Base-by-base conservation (phyloP, 345 rosid species). In the Pistacia atlantica region DNA sequence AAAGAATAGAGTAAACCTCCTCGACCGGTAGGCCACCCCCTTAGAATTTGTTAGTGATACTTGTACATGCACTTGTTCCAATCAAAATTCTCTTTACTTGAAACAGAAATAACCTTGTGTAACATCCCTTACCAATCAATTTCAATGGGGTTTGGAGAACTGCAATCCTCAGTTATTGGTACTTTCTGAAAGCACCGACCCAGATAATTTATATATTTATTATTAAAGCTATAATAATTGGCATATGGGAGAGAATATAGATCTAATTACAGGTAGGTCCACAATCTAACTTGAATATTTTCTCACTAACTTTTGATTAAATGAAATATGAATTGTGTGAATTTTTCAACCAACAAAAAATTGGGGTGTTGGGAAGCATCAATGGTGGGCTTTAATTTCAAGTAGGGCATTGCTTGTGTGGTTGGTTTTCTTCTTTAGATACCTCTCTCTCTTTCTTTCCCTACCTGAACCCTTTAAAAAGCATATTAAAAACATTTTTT, bases 341-440 rank as follows among this genome's bases (percentile, higher is more conserved):
- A 51, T 11, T 54, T 49, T 55, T 18, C 46, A 33, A 33, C 71
- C 78, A 74, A 79, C 78, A 61, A 18, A 37, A 62, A 9, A 16
- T 51, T 28, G 63, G 64, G 51, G 12, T 68, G 78, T 58, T 65
- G 3, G 63, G 55, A 38, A n/a, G 71, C 71, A 74, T 55, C 35
- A 14, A 25, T 37, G 71, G 64, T 54, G 62, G 63, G 16, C 61
- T 65, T 74, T 74, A 65, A 48, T 69, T 5, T 60, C 75, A 69
- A 69, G 79, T 80, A 75, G 82, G 82, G 76, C 56, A 70, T 57
- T 54, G 60, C 75, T 16, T 63, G 59, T 42, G 38, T 25, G 62
- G 54, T 45, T 35, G 63, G 74, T 69, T 60, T 64, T 67, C 68
- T 64, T 63, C 57, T 38, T 33, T 52, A 16, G 42, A 52, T 69